Conservation (phyloP, 495 filamentous ascomycete genomes). For the Chaetomidium leptoderma region DNA sequence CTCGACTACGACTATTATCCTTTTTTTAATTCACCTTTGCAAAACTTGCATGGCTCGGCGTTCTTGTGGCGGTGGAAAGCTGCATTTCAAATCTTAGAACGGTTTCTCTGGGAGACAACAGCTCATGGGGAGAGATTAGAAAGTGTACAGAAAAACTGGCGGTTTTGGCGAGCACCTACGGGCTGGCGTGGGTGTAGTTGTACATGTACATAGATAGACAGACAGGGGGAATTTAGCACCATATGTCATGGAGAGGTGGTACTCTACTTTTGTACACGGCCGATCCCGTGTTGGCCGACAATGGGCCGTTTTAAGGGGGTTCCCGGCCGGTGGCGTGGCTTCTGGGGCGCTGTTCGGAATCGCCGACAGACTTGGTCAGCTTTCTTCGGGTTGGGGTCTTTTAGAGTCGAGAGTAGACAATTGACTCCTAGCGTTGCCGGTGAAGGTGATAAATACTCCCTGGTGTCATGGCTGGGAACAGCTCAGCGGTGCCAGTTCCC, state of each 20-base stretch:
- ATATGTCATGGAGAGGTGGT: not conserved
- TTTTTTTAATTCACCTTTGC: not conserved
- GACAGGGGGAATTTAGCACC: not conserved
- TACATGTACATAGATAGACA: not conserved
- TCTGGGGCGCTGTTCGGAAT: too few relatives aligned
- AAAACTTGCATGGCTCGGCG: conserved; percentile 8
- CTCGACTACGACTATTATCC: not conserved
- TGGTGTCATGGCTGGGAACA: not conserved
- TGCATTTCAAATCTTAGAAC: too few relatives aligned
- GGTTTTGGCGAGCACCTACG: not conserved
- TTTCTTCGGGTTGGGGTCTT: too few relatives aligned
- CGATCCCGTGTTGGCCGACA: not conserved
- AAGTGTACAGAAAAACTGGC: conserved; percentile 1
- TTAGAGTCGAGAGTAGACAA: too few relatives aligned
- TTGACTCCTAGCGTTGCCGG: too few relatives aligned
- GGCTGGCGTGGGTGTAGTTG: too few relatives aligned
- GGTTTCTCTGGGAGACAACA: not conserved
- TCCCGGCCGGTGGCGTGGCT: too few relatives aligned
- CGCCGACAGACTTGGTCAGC: too few relatives aligned
- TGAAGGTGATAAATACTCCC: too few relatives aligned
- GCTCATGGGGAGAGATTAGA: not conserved
- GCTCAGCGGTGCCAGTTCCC: not conserved
- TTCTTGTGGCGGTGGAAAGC: not conserved
- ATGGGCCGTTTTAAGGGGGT: not conserved
- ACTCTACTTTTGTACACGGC: too few relatives aligned